A percentile compares a stretch with the other conserved stretches of the same genome.
Conservation (phyloP, 163 green algal genomes). For the Scenedesmus sp. region DNA sequence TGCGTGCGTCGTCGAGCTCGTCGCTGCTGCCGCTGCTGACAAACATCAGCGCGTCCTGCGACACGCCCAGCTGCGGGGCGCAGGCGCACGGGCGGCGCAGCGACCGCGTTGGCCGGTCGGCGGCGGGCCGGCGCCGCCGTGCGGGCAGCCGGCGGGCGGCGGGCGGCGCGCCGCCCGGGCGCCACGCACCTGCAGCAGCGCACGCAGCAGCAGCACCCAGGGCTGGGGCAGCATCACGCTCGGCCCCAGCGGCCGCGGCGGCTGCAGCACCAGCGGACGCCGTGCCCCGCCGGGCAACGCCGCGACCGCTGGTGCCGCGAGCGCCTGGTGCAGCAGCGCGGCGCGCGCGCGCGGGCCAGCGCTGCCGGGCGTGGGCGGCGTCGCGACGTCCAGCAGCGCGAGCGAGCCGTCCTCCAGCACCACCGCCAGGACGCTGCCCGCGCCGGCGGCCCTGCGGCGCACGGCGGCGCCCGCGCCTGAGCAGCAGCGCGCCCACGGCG, state of each 20-base stretch:
- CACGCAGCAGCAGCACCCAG: conserved; percentile 73
- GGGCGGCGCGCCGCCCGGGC: too few relatives aligned
- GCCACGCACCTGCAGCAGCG: conserved; percentile 80
- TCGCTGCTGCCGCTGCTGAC: conserved; percentile 38
- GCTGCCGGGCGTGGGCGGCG: conserved; percentile 6
- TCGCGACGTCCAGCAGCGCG: conserved; percentile 70
- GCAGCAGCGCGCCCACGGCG: too few relatives aligned
- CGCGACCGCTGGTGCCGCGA: neutral
- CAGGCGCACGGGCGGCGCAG: neutral
- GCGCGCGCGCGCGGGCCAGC: neutral
- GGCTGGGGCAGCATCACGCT: conserved; percentile 70
- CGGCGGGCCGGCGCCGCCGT: too few relatives aligned
- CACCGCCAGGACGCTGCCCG: conserved; percentile 59
- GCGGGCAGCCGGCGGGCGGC: too few relatives aligned
- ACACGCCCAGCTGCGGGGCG: conserved; percentile 13
- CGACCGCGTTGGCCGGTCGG: too few relatives aligned
- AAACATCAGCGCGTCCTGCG: conserved; percentile 17
- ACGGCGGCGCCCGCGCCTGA: too few relatives aligned
- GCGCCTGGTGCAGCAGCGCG: neutral
- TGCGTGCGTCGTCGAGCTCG: conserved; percentile 50
- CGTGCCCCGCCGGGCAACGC: neutral
- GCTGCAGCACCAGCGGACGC: conserved; percentile 43
- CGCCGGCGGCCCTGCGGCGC: conserved; percentile 12
- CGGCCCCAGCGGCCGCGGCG: conserved; percentile 54
- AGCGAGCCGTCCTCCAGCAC: conserved; percentile 69